Evolutionary conservation across 768 basidiomycete species (phyloP).

Genomic region (Mycena vitilis): DNA sequence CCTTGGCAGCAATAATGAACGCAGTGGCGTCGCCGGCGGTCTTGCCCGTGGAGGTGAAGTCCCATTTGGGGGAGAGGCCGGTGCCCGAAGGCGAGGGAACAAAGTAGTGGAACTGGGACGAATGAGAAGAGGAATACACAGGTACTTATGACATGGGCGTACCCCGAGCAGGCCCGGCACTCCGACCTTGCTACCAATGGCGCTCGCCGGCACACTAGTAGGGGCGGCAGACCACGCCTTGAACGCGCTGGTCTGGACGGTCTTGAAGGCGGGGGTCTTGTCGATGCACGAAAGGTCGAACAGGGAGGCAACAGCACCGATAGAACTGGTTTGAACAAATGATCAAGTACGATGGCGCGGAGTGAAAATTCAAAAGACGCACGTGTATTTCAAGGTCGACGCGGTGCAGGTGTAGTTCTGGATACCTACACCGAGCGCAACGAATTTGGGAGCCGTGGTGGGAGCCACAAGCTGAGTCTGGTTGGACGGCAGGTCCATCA

Average conservation of each 20-base stretch:
- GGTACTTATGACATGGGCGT: neutral
- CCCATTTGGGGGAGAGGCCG: constrained; percentile 52
- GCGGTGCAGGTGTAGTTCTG: constrained; percentile 57
- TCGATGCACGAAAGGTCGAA: constrained; percentile 57
- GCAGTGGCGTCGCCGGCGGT: constrained; percentile 28
- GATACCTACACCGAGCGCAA: constrained; percentile 56
- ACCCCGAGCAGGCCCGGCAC: constrained; percentile 29
- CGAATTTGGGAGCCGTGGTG: constrained; percentile 48
- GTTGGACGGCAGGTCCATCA: constrained; percentile 40
- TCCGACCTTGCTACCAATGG: constrained; percentile 24
- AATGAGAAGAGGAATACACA: neutral
- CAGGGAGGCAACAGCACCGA: constrained; percentile 39
- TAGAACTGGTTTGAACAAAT: constrained; percentile 42
- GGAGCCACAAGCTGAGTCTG: constrained; percentile 51
- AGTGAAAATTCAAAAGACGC: constrained; percentile 24
- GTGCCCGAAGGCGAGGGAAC: constrained; percentile 47
- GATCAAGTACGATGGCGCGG: neutral
- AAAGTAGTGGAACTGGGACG: constrained; percentile 52
- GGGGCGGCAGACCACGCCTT: constrained; percentile 36
- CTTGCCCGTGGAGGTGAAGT: constrained; percentile 48
- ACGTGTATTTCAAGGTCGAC: constrained; percentile 50
- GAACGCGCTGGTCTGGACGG: constrained; percentile 33
- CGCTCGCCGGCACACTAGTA: constrained; percentile 25
- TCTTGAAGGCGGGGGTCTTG: constrained; percentile 39
- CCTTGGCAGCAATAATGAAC: constrained; percentile 39